These are phyloP conservation scores for Zelonia costaricensis DNA, from an alignment of 208 protist genomes.

Conservation along the genomic window DNA sequence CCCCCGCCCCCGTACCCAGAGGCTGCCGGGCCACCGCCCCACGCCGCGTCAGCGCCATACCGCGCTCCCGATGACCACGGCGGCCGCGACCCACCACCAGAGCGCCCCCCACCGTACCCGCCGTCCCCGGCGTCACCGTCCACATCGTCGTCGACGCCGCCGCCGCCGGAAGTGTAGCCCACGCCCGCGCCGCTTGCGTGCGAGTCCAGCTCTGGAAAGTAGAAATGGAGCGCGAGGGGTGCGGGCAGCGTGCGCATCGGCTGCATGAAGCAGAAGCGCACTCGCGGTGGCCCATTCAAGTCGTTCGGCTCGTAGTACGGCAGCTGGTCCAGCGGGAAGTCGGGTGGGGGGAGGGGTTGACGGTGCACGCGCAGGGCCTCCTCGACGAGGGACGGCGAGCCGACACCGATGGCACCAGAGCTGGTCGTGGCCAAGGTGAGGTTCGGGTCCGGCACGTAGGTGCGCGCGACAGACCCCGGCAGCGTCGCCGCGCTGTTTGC, in stretches of 20 bases:
- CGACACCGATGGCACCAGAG: too few species aligned
- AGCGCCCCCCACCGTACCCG: too few species aligned
- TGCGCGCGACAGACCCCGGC: too few species aligned
- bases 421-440: too few species aligned
- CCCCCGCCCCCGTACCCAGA: too few species aligned
- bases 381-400: neutral
- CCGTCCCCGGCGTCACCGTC: conserved; percentile 18
- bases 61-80: too few species aligned
- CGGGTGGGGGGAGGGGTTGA: conserved; percentile 4
- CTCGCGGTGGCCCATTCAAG: conserved; percentile 41
- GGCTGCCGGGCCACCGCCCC: too few species aligned
- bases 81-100: too few species aligned
- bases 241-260: conserved; percentile 20
- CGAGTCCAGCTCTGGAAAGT: conserved; percentile 3
- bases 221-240: neutral
- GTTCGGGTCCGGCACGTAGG: too few species aligned
- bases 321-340: conserved; percentile 40
- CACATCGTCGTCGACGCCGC: conserved; percentile 17
- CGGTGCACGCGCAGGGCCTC: neutral
- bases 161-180: too few species aligned
- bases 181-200: too few species aligned
- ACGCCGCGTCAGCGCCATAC: too few species aligned
- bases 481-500: neutral
- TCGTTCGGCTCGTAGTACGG: conserved; percentile 58
- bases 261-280: conserved; percentile 19